Conservation (phyloP, 257 asterid species). For the Fraxinus americana region DNA sequence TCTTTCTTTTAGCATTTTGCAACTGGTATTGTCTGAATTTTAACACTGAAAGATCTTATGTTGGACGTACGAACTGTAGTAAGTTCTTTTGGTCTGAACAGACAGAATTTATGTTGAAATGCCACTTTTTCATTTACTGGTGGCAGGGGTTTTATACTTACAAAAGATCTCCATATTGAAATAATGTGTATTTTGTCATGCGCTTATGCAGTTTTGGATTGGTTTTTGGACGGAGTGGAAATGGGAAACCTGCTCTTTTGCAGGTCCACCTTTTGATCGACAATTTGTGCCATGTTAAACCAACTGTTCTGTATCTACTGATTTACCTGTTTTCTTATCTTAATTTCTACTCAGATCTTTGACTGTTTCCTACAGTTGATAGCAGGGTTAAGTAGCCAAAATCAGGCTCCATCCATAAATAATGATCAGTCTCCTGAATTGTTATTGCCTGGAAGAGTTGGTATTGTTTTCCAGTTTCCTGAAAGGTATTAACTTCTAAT, state of each 20-base stretch:
- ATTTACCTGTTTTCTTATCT: constrained; percentile 10
- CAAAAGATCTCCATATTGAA: constrained; percentile 16
- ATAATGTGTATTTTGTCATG: constrained; percentile 20
- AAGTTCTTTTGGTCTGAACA: constrained; percentile 9
- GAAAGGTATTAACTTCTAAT: constrained; percentile 67
- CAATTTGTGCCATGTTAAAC: neutral
- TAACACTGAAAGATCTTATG: neutral
- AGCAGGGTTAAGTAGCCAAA: constrained; percentile 92
- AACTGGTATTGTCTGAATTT: constrained; percentile 3
- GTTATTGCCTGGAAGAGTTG: constrained; percentile 73
- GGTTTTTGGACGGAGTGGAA: constrained; percentile 94
- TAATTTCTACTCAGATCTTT: constrained; percentile 26
- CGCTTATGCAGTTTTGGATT: constrained; percentile 64
- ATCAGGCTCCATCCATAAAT: constrained; percentile 67
- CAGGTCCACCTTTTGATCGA: constrained; percentile 56
- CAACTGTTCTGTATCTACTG: constrained; percentile 8
- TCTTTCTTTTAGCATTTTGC: neutral
- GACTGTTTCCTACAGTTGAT: constrained; percentile 58
- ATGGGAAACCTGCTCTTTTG: constrained; percentile 92
- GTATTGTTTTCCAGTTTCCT: constrained; percentile 96
- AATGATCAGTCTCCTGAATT: constrained; percentile 55
- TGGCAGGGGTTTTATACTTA: neutral
- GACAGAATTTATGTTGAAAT: constrained; percentile 1
- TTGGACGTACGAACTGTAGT: neutral
- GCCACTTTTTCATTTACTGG: constrained; percentile 21